phyloP scores from a whole-genome alignment of 2,329 filamentous ascomycete genomes.

The Stemphylium lycopersici region DNA sequence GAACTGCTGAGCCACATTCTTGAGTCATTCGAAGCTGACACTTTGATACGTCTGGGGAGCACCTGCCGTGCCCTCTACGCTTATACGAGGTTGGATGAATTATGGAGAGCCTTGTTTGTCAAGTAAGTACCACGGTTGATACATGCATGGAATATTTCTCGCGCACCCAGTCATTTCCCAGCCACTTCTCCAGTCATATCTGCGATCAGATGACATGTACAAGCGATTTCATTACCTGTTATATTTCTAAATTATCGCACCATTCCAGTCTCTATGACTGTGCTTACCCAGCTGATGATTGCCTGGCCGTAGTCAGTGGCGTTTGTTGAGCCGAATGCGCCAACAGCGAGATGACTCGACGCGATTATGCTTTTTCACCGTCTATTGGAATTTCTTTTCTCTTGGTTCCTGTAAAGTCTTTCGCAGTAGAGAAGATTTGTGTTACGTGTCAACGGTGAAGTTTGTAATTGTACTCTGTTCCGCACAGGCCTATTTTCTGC shows the following conservation, averaged over 20 bases:
- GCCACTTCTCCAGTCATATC: neutral
- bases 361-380: neutral
- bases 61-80: constrained; percentile 88
- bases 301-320: neutral
- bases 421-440: neutral
- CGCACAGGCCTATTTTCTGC: neutral
- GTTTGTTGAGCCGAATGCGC: neutral
- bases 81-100: constrained; percentile 80
- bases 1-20: constrained; percentile 78
- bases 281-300: constrained; percentile 2
- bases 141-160: constrained; percentile 8
- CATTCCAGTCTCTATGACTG: constrained; percentile 5
- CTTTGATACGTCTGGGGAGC: constrained; percentile 70
- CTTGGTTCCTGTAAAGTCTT: neutral
- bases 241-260: neutral
- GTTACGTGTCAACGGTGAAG: neutral
- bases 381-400: neutral
- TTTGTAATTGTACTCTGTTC: neutral
- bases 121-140: constrained; percentile 66
- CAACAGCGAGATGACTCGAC: neutral
- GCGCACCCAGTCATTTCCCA: constrained; percentile 4
- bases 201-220: constrained; percentile 1
- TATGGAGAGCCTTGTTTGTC: constrained; percentile 87
- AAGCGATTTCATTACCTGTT: constrained; percentile 3
- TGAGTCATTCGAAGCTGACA: constrained; percentile 71